phyloP scores from a whole-genome alignment of 2,329 filamentous ascomycete species.

The Fusarium sp. region DNA sequence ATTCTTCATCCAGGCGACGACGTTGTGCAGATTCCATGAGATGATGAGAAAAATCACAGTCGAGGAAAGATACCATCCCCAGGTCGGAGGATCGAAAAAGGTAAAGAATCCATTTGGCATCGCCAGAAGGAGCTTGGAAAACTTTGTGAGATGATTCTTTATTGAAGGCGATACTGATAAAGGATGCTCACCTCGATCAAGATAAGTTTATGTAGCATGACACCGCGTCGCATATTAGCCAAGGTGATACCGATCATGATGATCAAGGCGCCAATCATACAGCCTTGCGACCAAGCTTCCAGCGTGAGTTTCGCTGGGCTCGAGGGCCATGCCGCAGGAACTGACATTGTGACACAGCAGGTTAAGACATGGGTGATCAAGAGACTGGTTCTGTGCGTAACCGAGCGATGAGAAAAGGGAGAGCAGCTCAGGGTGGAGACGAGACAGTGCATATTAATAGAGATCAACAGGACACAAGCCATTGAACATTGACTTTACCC shows the following conservation, averaged over 20 bases:
- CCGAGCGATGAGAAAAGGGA: neutral
- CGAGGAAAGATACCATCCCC: constrained; percentile 70
- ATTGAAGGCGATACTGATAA: neutral
- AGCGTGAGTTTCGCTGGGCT: constrained; percentile 40
- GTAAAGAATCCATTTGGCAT: constrained; percentile 67
- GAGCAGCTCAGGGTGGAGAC: neutral
- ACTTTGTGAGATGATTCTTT: neutral
- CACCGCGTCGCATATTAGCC: constrained; percentile 56
- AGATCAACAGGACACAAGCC: neutral
- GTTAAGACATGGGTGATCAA: neutral
- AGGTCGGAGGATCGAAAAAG: constrained; percentile 59
- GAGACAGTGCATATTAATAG: neutral
- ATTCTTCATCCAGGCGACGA: constrained; percentile 74
- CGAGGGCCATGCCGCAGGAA: constrained; percentile 16
- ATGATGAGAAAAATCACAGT: constrained; percentile 67
- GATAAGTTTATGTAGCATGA: constrained; percentile 60
- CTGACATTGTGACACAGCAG: neutral
- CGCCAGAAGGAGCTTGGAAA: constrained; percentile 59
- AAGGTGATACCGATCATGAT: constrained; percentile 58
- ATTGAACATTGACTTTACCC: neutral
- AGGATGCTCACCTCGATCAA: constrained; percentile 52
- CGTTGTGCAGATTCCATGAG: constrained; percentile 71
- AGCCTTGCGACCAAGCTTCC: constrained; percentile 57
- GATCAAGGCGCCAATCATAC: constrained; percentile 57
- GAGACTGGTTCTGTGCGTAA: neutral